Base-by-base conservation (phyloP, 345 rosid species). In the Carallia brachiata region DNA sequence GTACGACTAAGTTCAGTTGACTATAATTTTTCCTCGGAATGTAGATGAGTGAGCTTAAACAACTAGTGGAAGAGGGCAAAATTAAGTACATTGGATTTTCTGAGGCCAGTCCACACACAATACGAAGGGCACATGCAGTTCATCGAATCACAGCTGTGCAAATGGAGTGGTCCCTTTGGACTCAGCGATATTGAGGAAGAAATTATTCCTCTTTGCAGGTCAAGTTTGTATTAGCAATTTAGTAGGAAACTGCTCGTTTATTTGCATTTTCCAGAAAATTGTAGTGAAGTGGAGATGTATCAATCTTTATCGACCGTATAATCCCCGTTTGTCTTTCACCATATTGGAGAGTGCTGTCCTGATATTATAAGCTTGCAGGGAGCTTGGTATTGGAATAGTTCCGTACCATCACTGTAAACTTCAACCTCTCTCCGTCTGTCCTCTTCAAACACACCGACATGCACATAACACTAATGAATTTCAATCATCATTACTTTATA, bases 111-210 rank as follows among this genome's bases (percentile, higher is more conserved):
- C 80, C 86, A 0, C 86, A 85, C 65, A 87, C 89, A 37, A 85
- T 87, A 58, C 74, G 86, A 71, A 83, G 92, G 36, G 92, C 89
- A 1, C 85, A 85, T 52, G 86, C 83, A 31, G 86, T 87, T 78
- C 89, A 87, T 74, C 89, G 84, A 18, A 79, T 87, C 70, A 77
- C 86, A 13, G 89, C 89, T 19, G 30, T 87, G 17, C 92, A 87
- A 69, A 82, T 87, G 85, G 89, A 87, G 61, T 87, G 89, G 89
- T 83, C 88, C 4, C 83, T 83, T 31, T 87, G 86, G 89, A 77
- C 84, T 64, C 92, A n/a, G 88, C 44, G 89, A 87, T 6, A 79
- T 84, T 4, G 88, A 87, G 77, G 83, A 87, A 64, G 83, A 84
- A 62, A 84, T 85, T 34, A 62, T 85, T 36, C 87, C 86, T 12